Base-by-base conservation (phyloP, 306 rosid species). In the Purshia tridentata region DNA sequence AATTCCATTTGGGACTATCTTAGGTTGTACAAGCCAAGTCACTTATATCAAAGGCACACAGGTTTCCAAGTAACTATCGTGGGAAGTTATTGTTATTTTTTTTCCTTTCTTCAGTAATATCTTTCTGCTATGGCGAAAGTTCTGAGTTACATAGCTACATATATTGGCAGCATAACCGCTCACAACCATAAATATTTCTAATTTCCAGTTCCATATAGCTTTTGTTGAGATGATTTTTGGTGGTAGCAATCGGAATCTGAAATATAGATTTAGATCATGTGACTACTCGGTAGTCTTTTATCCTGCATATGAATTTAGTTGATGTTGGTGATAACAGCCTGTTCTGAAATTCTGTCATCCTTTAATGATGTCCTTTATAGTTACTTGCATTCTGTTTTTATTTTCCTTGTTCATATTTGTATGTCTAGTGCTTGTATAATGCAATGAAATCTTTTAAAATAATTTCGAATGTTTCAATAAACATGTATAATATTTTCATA, bases 91-190 rank as follows among this genome's bases (percentile, higher is more conserved):
- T 67, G 29, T 61, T 19, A 1, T 6, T 19, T 4, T n/a, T 42
- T 60, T 37, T 40, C 18, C n/a, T 40, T 29, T 55, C 22, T 50
- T 62, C 39, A n/a, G 59, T 14, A 29, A 7, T 47, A 61, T 67
- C 59, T 65, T 76, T 77, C 58, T 77, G 76, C 22, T 20, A 59
- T 65, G 20, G 18, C 74, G 74, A 8, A 75, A 66, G 74, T 45
- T 42, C 68, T 72, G 50, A 49, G 79, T 70, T 56, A 56, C 12
- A 72, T 68, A 10, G 71, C 53, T 75, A 47, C 75, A n/a, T 37
- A 39, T 29, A 40, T 29, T 41, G 59, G 59, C 49, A 44, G 53
- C 72, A 48, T 76, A 84, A 67, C 66, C 64, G 41, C 61, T 53
- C 18, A 12, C 45, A 13, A 42, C 67, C 53, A 6, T 72, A 4